phyloP scores from a whole-genome alignment of 208 protist genomes.

The Porcisia deanei region DNA sequence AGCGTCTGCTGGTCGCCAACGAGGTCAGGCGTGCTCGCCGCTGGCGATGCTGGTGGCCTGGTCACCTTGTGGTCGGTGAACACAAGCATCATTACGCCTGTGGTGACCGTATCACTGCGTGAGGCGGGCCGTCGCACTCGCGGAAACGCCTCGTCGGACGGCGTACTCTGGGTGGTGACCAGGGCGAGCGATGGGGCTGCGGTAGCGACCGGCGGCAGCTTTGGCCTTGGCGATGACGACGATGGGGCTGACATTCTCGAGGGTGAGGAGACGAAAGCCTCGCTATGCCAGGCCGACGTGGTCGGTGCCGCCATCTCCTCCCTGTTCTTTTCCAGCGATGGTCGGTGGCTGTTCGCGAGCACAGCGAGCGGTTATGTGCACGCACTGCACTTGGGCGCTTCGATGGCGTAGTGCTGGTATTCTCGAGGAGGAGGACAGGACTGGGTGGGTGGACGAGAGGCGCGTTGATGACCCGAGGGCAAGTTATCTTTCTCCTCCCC shows the following conservation, averaged over 20 bases:
- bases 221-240: slow-evolving; percentile 1
- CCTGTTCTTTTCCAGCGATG: slow-evolving; percentile 61
- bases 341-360: slow-evolving; percentile 62
- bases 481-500: not conserved
- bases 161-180: slow-evolving; percentile 10
- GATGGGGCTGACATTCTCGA: slow-evolving; percentile 18
- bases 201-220: not conserved
- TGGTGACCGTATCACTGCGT: slow-evolving; percentile 40
- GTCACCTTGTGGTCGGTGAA: slow-evolving; percentile 64
- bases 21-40: slow-evolving; percentile 58
- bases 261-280: slow-evolving; percentile 9
- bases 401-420: not conserved
- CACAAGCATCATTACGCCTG: slow-evolving; percentile 41
- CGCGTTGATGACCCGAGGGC: not conserved
- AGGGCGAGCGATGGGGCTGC: slow-evolving; percentile 5
- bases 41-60: slow-evolving; percentile 55
- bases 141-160: slow-evolving; percentile 21
- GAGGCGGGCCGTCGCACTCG: slow-evolving; percentile 16
- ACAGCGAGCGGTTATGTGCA: slow-evolving; percentile 51
- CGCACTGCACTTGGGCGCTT: slow-evolving; percentile 39
- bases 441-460: not conserved
- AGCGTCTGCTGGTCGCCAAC: slow-evolving; percentile 72
- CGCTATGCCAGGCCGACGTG: slow-evolving; percentile 18
- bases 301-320: slow-evolving; percentile 39
- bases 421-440: not conserved